These are phyloP conservation scores for Podaxis mareebaensis DNA, from an alignment of 768 basidiomycete species.

Conservation along the genomic window DNA sequence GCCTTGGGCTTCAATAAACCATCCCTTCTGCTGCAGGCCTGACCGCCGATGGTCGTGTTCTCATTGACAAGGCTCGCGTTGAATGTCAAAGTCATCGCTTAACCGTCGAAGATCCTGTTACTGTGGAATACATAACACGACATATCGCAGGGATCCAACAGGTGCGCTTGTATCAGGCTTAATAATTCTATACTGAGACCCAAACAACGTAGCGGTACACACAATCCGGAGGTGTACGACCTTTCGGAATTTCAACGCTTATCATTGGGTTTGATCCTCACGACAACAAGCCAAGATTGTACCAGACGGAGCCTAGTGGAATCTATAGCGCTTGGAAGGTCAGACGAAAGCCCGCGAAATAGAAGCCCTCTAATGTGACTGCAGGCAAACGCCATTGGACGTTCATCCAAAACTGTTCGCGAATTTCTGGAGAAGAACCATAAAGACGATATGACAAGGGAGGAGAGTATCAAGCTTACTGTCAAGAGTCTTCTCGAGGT, in stretches of 20 bases:
- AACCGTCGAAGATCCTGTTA: conserved; percentile 97
- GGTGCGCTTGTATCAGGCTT: conserved; percentile 42
- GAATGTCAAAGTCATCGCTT: conserved; percentile 98
- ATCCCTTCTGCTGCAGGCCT: conserved; percentile 57
- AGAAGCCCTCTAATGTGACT: not conserved
- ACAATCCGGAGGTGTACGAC: conserved; percentile 97
- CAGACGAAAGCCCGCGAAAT: conserved; percentile 13
- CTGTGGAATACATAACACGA: conserved; percentile 97
- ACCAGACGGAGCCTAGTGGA: conserved; percentile 97
- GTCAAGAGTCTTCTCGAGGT: conserved; percentile 96
- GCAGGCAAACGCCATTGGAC: conserved; percentile 96
- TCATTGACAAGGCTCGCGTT: conserved; percentile 96
- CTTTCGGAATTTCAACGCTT: conserved; percentile 96
- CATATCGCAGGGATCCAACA: conserved; percentile 99
- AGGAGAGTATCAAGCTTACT: conserved; percentile 92
- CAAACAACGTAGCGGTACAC: conserved; percentile 74
- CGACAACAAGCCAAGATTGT: conserved; percentile 83
- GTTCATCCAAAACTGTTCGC: conserved; percentile 96
- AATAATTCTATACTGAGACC: not conserved
- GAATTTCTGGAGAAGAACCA: conserved; percentile 99
- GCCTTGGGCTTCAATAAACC: conserved; percentile 8
- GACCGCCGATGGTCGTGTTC: conserved; percentile 94
- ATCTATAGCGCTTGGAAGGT: conserved; percentile 99
- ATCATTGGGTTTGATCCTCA: conserved; percentile 97
- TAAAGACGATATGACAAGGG: conserved; percentile 84